Evolutionary conservation across 371 early-diverging fungal species (phyloP).

Genomic region (Mortierella sp.): DNA sequence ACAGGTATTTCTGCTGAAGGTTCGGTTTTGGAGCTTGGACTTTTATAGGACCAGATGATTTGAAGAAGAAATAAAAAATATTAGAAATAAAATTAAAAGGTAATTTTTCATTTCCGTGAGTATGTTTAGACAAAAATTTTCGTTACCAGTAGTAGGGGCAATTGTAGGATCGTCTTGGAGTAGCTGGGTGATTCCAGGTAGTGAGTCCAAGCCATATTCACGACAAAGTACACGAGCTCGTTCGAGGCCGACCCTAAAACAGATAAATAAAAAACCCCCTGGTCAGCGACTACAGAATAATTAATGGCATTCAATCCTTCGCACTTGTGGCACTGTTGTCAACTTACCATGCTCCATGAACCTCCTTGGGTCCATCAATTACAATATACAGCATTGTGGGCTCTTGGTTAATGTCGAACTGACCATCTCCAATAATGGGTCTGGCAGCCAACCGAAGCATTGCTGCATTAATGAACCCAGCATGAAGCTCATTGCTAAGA

Average conservation of each 20-base stretch:
- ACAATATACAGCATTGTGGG: constrained; percentile 48
- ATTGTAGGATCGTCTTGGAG: constrained; percentile 57
- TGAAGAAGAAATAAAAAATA: no score
- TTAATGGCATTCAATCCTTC: no score
- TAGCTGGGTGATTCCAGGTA: constrained; percentile 57
- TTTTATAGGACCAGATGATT: no score
- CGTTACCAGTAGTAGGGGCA: background rate
- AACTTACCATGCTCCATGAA: constrained; percentile 61
- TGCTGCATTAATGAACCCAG: constrained; percentile 65
- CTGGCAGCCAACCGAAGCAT: constrained; percentile 63
- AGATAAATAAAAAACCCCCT: constrained; percentile 7
- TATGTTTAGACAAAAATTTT: no score
- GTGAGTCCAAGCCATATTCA: constrained; percentile 60
- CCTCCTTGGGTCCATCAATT: constrained; percentile 56
- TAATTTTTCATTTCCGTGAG: no score
- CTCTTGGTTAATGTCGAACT: constrained; percentile 57
- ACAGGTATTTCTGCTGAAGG: no score
- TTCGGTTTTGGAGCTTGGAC: no score
- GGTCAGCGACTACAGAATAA: no score
- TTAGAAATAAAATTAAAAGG: no score
- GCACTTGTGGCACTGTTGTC: no score
- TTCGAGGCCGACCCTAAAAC: constrained; percentile 58
- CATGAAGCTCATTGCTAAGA: constrained; percentile 54
- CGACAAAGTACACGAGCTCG: constrained; percentile 63
- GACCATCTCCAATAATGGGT: constrained; percentile 59